phyloP scores from a whole-genome alignment of 768 basidiomycete species.

The Agaricus sinodeliciosus region DNA sequence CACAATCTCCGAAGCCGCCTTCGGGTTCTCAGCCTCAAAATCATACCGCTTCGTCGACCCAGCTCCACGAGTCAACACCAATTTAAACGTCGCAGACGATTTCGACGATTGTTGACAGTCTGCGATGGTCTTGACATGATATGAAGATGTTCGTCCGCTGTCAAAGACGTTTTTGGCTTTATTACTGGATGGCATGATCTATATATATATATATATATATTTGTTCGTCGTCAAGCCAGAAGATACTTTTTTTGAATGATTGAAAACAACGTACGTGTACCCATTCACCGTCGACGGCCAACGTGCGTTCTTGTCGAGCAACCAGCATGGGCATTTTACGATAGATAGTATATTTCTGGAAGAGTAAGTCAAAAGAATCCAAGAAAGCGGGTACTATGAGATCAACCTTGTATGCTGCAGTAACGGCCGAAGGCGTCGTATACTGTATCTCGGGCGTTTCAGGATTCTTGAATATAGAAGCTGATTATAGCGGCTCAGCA shows the following conservation, averaged over 20 bases:
- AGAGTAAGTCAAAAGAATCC: neutral
- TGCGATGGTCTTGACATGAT: constrained; percentile 83
- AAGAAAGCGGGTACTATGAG: neutral
- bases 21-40: constrained; percentile 89
- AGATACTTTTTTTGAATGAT: too few species aligned
- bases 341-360: constrained; percentile 86
- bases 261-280: constrained; percentile 55
- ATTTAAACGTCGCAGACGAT: constrained; percentile 78
- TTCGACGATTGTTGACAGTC: constrained; percentile 82
- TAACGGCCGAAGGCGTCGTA: constrained; percentile 66
- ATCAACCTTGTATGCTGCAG: constrained; percentile 77
- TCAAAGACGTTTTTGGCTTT: constrained; percentile 79
- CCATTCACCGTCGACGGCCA: constrained; percentile 94
- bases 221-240: too few species aligned
- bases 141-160: constrained; percentile 85
- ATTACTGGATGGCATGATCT: constrained; percentile 88
- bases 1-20: constrained; percentile 77
- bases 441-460: constrained; percentile 60
- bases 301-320: constrained; percentile 79
- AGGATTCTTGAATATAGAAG: constrained; percentile 90
- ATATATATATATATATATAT: too few species aligned
- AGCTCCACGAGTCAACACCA: constrained; percentile 70
- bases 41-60: constrained; percentile 83
- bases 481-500: constrained; percentile 28
- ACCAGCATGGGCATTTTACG: constrained; percentile 94